These are phyloP conservation scores for Coniochaeta hoffmannii DNA, from an alignment of 2,329 filamentous ascomycete genomes.

Conservation along the genomic window DNA sequence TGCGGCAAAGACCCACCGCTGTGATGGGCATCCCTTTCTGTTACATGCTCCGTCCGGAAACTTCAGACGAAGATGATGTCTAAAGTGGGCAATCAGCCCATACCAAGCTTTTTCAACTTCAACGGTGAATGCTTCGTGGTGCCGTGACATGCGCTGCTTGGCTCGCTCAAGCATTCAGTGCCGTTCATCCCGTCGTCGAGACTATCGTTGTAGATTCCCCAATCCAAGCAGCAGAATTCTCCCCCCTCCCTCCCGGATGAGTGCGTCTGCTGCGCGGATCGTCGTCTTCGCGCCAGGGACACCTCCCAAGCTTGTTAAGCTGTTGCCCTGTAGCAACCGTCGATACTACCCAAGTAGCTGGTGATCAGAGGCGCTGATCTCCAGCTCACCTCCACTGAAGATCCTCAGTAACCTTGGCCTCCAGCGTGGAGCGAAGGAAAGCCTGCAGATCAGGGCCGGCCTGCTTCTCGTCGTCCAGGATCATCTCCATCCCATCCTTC, in stretches of 20 bases:
- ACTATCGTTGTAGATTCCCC: not conserved
- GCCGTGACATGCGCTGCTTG: not conserved
- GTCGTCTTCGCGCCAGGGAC: not conserved
- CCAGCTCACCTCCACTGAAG: conserved; percentile 49
- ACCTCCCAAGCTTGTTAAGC: not conserved
- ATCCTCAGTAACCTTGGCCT: conserved; percentile 44
- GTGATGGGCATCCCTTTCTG: not conserved
- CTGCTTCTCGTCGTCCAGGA: conserved; percentile 36
- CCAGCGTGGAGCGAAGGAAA: conserved; percentile 56
- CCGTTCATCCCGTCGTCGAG: not conserved
- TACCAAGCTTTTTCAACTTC: not conserved
- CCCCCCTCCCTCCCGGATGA: not conserved
- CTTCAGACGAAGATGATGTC: not conserved
- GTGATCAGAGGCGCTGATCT: conserved; percentile 8
- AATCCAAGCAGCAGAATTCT: not conserved
- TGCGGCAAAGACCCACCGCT: not conserved
- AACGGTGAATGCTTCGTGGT: not conserved
- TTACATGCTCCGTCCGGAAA: not conserved
- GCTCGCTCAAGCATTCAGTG: not conserved
- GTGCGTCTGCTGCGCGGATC: not conserved
- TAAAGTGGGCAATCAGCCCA: conserved; percentile 3
- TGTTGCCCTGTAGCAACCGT: not conserved
- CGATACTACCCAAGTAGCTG: too few species aligned
- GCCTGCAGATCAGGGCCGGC: conserved; percentile 44
- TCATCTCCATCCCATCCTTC: conserved; percentile 31